Percentiles rank a stretch among this genome's conserved stretches.
phyloP scores from a whole-genome alignment of 108 stramenopile genomes.

The Bacterosira constricta region DNA sequence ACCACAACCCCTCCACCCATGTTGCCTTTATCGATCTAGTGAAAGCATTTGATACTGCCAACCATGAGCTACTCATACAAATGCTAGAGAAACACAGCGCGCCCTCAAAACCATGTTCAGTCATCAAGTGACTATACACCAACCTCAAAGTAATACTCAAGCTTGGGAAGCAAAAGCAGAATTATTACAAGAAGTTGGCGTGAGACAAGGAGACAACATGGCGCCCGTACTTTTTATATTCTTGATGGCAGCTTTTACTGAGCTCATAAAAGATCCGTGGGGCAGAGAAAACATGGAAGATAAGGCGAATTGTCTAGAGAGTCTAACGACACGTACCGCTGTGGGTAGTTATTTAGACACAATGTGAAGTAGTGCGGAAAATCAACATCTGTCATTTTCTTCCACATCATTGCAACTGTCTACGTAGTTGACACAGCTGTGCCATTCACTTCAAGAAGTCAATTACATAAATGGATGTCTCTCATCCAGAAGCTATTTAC shows the following conservation, averaged over 20 bases:
- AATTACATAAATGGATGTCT: too few species aligned
- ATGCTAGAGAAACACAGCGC: slow-evolving; percentile 14
- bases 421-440: too few species aligned
- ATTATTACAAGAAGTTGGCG: neutral
- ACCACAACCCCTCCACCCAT: neutral
- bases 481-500: too few species aligned
- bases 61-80: slow-evolving; percentile 3
- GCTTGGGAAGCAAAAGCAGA: neutral
- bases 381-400: too few species aligned
- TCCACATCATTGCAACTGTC: too few species aligned
- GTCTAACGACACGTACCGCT: too few species aligned
- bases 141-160: slow-evolving; percentile 1
- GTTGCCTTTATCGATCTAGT: slow-evolving; percentile 14
- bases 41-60: slow-evolving; percentile 28
- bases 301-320: too few species aligned
- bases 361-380: too few species aligned
- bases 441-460: too few species aligned
- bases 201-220: neutral
- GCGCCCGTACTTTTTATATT: slow-evolving; percentile 30
- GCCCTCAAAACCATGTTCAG: neutral
- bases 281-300: too few species aligned
- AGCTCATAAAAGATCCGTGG: too few species aligned
- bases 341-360: too few species aligned
- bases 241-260: slow-evolving; percentile 9
- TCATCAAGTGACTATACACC: slow-evolving; percentile 1